Evolutionary conservation across 2,329 filamentous ascomycete genomes (phyloP), one percentile per base, ranked within the genome.

Genomic region (Colletotrichum godetiae): DNA sequence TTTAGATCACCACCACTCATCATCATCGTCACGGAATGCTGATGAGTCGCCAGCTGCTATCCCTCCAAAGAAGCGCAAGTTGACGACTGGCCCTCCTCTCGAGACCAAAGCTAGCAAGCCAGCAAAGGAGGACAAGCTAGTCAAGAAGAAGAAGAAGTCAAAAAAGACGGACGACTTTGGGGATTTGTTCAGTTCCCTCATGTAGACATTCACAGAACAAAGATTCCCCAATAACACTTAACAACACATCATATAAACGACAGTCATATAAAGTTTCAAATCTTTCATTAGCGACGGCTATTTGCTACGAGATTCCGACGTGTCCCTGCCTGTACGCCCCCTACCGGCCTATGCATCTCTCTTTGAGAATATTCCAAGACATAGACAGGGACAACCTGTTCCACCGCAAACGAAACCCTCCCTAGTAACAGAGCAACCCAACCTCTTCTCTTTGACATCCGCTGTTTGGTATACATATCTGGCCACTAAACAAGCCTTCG

Each of bases 111-210:
- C 67, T 12, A 53, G 22, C 53, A 66, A 46, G 49, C 13, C 37
- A 10, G 12, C 13, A 19, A 60, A 53, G 53, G 60, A 58, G 60
- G 81, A 81, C 76, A 87, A 86, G 77, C 72, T 75, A 7, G 53
- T 59, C 15, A 64, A 65, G 42, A 73, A 52, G n/a, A 79, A 79
- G 70, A 84, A 85, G 69, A 85, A 82, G 73, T 88, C 87, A 68
- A 89, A 85, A 75, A 88, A 85, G 49, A 85, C 85, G 6, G 90
- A 95, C 79, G 92, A 90, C 55, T 93, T 96, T 68, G 93, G 95
- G 74, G 91, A 92, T 78, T 82, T 96, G 29, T 97, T 97, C 78
- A 88, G 87, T 65, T 88, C 88, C 11, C 81, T 94, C 11, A 77
- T 89, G 55, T 88, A 75, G 83, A 49, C 42, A 22, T 22, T 22